Evolutionary conservation across 2,329 filamentous ascomycete species (phyloP).

Genomic region (Fusarium nygamai): DNA sequence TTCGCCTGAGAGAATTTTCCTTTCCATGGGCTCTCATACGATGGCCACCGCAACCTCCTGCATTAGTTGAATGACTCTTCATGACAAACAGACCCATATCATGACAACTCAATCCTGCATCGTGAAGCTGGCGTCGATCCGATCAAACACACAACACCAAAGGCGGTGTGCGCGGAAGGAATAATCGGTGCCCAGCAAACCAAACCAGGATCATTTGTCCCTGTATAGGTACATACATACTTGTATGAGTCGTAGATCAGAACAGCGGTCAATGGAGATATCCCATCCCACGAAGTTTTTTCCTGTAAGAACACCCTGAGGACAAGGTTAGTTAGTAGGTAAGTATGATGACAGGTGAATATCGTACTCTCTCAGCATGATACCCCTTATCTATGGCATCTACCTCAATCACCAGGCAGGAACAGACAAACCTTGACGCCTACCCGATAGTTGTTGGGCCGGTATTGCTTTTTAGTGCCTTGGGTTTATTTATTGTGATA

Average conservation of each 20-base stretch:
- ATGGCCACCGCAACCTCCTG: slow-evolving; percentile 7
- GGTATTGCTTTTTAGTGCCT: slow-evolving; percentile 8
- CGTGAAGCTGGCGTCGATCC: slow-evolving; percentile 23
- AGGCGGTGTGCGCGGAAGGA: slow-evolving; percentile 31
- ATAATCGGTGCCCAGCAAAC: slow-evolving; percentile 11
- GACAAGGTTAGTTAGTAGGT: neutral
- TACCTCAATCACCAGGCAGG: neutral
- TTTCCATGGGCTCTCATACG: slow-evolving; percentile 6
- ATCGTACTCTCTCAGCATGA: neutral
- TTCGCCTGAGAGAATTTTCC: neutral
- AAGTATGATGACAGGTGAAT: neutral
- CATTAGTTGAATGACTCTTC: slow-evolving; percentile 8
- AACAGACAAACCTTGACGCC: slow-evolving; percentile 19
- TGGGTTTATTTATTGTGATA: neutral
- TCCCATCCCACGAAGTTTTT: neutral
- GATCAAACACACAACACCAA: slow-evolving; percentile 3
- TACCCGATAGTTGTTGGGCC: neutral
- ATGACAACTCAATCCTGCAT: slow-evolving; percentile 23
- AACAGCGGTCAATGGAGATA: slow-evolving; percentile 28
- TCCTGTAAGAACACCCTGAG: neutral
- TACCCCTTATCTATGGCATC: neutral
- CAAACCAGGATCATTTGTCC: slow-evolving; percentile 22
- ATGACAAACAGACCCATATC: slow-evolving; percentile 16
- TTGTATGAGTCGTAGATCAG: slow-evolving; percentile 8
- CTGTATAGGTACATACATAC: slow-evolving; percentile 2